Conservation (phyloP, 2,329 filamentous ascomycete genomes). For the Epichloe amarillans region DNA sequence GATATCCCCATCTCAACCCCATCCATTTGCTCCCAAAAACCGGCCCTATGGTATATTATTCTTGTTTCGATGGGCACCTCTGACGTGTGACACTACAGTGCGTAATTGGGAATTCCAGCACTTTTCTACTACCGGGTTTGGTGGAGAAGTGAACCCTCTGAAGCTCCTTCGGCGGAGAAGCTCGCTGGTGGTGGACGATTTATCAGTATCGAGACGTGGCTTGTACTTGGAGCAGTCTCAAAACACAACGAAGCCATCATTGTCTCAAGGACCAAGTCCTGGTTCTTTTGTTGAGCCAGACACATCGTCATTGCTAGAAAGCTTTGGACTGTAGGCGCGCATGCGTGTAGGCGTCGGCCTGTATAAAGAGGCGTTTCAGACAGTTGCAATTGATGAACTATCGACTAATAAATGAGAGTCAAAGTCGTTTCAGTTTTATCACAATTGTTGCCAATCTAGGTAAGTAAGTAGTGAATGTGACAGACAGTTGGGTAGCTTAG, state of each 20-base stretch:
- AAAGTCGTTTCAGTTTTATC: no score
- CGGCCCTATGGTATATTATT: not conserved
- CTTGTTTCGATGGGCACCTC: not conserved
- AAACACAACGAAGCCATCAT: not conserved
- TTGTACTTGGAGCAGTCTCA: conserved; percentile 16
- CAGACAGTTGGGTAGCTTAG: not conserved
- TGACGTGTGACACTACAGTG: conserved; percentile 29
- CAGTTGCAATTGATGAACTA: no score
- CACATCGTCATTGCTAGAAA: conserved; percentile 74
- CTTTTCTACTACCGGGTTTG: conserved; percentile 24
- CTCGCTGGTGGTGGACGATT: conserved; percentile 68
- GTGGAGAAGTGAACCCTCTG: conserved; percentile 46
- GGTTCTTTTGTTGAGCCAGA: conserved; percentile 92
- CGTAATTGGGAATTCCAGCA: conserved; percentile 70
- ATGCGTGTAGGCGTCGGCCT: no score
- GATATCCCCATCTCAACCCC: not conserved
- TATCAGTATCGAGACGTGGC: conserved; percentile 35
- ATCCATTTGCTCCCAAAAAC: not conserved
- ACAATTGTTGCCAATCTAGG: no score
- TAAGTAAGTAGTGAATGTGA: no score
- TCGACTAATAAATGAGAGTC: no score
- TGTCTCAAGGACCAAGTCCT: conserved; percentile 48
- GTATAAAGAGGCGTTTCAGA: no score
- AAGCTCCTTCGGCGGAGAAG: conserved; percentile 58
- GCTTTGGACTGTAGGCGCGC: conserved; percentile 63